Conservation (phyloP, 495 filamentous ascomycete species). For the Hypoxylon intermedium region DNA sequence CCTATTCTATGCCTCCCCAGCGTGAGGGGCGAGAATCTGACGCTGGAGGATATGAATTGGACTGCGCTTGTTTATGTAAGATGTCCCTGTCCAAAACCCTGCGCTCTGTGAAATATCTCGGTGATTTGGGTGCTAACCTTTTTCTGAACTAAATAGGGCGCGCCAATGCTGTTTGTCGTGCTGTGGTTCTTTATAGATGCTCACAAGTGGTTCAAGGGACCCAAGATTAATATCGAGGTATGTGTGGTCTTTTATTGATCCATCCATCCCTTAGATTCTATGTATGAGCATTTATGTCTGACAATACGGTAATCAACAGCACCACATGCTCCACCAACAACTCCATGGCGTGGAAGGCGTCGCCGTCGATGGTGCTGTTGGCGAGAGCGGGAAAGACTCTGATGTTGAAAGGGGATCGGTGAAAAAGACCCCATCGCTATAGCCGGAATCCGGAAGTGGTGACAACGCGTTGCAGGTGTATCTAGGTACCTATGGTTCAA, state of each 20-base stretch:
- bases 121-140: slow-evolving; percentile 10
- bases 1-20: slow-evolving; percentile 77
- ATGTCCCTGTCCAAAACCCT: neutral
- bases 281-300: slow-evolving; percentile 10
- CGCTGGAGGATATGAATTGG: slow-evolving; percentile 73
- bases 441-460: too few relatives aligned
- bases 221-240: slow-evolving; percentile 69
- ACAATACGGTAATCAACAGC: slow-evolving; percentile 20
- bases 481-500: too few relatives aligned
- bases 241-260: neutral
- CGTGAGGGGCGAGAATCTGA: slow-evolving; percentile 63
- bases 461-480: too few relatives aligned
- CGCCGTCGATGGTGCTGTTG: slow-evolving; percentile 13
- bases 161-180: slow-evolving; percentile 62
- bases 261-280: neutral
- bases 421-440: slow-evolving; percentile 15
- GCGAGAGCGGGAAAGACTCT: slow-evolving; percentile 14
- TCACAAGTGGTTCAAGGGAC: slow-evolving; percentile 75
- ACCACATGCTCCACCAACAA: slow-evolving; percentile 36
- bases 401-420: slow-evolving; percentile 38
- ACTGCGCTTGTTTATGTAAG: slow-evolving; percentile 73
- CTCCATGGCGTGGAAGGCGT: slow-evolving; percentile 31
- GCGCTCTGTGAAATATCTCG: slow-evolving; percentile 41
- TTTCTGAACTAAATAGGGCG: slow-evolving; percentile 36
- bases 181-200: slow-evolving; percentile 77